These are phyloP conservation scores for Zymoseptoria passerinii DNA, from an alignment of 2,329 filamentous ascomycete genomes.

Conservation along the genomic window DNA sequence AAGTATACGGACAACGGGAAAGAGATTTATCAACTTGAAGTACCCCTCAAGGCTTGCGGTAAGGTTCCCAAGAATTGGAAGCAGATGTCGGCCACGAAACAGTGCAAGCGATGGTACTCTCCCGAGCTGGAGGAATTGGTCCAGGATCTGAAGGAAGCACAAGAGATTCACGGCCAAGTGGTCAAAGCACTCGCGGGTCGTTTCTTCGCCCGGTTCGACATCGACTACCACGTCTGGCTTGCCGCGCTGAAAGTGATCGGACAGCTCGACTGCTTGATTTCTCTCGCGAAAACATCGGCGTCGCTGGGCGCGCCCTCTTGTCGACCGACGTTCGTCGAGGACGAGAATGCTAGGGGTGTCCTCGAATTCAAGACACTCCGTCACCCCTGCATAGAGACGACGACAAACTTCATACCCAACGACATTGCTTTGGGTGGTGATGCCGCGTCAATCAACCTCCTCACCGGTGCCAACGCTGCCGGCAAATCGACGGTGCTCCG, in stretches of 20 bases:
- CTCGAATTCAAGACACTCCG: constrained; percentile 89
- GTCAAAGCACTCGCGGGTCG: constrained; percentile 75
- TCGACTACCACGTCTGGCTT: constrained; percentile 77
- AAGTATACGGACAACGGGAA: constrained; percentile 70
- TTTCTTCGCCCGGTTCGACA: constrained; percentile 82
- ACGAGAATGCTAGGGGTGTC: constrained; percentile 61
- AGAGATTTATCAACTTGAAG: constrained; percentile 92
- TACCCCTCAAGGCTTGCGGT: constrained; percentile 71
- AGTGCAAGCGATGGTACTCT: constrained; percentile 91
- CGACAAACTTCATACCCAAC: constrained; percentile 92
- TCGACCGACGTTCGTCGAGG: constrained; percentile 77
- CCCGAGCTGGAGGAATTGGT: constrained; percentile 73
- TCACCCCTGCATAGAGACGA: constrained; percentile 88
- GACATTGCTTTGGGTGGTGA: constrained; percentile 79
- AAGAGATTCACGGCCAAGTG: constrained; percentile 87
- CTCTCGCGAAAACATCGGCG: constrained; percentile 78
- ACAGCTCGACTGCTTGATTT: constrained; percentile 90
- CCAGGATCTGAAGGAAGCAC: constrained; percentile 81
- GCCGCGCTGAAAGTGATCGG: constrained; percentile 82
- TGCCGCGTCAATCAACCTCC: constrained; percentile 72
- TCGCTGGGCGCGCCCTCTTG: constrained; percentile 81
- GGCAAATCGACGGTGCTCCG: constrained; percentile 93
- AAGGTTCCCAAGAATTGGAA: constrained; percentile 74
- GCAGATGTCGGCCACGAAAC: constrained; percentile 89
- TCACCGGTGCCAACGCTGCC: constrained; percentile 93